Conservation (phyloP, 345 rosid genomes). For the Syzygium jambos region DNA sequence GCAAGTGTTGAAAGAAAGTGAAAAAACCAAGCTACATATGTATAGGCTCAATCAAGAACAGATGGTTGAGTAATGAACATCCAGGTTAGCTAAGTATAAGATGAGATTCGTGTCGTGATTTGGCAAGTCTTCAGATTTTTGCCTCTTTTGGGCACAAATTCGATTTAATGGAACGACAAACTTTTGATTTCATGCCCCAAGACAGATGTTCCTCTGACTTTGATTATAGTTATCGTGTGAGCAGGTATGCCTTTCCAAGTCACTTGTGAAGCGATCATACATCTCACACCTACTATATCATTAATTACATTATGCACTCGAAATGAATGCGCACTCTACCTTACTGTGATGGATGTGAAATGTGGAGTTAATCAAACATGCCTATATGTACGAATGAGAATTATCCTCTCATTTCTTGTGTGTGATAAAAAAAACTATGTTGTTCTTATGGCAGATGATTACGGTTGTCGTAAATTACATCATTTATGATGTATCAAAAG, state of each 20-base stretch:
- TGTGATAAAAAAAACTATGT: neutral
- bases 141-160: neutral
- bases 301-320: neutral
- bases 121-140: neutral
- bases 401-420: accelerated
- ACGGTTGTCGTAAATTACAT: neutral
- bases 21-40: neutral
- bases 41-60: neutral
- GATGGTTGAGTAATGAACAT: neutral
- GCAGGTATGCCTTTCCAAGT: neutral
- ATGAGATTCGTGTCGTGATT: neutral
- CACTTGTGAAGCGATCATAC: neutral
- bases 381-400: neutral
- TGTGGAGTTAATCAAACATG: neutral
- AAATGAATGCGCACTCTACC: neutral
- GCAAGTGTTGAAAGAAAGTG: neutral
- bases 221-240: neutral
- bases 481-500: neutral
- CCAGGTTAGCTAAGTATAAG: neutral
- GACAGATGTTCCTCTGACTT: neutral
- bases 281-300: neutral
- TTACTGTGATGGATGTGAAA: accelerated
- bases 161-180: neutral
- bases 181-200: neutral
- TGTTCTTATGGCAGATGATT: neutral